Base-by-base conservation (phyloP, 1,284 basidiomycete genomes). In the Retiboletus flavoniger region DNA sequence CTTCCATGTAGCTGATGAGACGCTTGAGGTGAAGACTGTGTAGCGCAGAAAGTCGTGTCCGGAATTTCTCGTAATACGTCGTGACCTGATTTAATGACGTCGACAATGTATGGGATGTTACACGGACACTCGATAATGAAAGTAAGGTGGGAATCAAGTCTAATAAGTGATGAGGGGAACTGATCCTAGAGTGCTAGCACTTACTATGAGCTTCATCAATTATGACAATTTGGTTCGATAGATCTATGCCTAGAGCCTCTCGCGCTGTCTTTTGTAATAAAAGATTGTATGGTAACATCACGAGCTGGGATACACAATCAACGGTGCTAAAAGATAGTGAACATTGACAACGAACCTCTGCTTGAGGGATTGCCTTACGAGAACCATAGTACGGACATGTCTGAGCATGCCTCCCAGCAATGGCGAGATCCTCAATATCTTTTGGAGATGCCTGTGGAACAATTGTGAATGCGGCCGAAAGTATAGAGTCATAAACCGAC, bases 121-220 rank as follows among this genome's bases (percentile, higher is more conserved):
- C 75, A 1, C 82, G 76, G 17, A 85, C 79, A 2, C 92, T 91
- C 54, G 96, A 93, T 19, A 97, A 80, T 0, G 90, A 89, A 5
- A 99, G 81, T 1, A 98, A 77, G 0, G 94, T 95, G 19, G 95
- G 85, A 59, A 93, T 93, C 42, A 95, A 71, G 68, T 95, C 92
- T 93, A 56, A 11, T 26, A 40, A 40, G 19, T 45, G 47, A 50
- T 29, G 51, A 53, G 8, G 50, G 39, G 29, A 45, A 47, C 34
- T 13, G 24, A 48, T 14, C 9, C 16, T 11, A 40, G 17, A 41
- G 46, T 6, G 40, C 32, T 54, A 34, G 49, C 17, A 75, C 90
- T 58, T 63, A 93, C 92, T 99, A 72, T 99, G 96, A 0, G 95
- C 97, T 74, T 99, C 96, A 68, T 99, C 96, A 53, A 99, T 86